These are phyloP conservation scores for Acer yangbiense DNA, from an alignment of 345 rosid species.

Conservation along the genomic window DNA sequence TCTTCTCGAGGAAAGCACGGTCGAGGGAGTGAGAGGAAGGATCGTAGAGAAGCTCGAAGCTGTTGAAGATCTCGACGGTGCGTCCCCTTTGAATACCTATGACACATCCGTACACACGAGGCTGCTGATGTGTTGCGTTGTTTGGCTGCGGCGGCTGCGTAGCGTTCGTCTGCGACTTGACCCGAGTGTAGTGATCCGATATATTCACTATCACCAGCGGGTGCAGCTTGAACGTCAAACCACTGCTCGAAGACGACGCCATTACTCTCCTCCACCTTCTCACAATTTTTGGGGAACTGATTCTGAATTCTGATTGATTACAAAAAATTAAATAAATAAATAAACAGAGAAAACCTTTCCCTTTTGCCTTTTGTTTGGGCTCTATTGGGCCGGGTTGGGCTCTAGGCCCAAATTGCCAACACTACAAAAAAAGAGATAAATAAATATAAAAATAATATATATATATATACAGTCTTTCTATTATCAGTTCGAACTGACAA, in stretches of 20 bases:
- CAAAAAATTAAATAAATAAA: too few relatives aligned
- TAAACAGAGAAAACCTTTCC: too few relatives aligned
- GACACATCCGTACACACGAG: constrained; percentile 91
- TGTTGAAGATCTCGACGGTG: constrained; percentile 94
- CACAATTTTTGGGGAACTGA: too few relatives aligned
- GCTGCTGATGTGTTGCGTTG: constrained; percentile 34
- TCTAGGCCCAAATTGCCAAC: too few relatives aligned
- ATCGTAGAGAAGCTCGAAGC: constrained; percentile 91
- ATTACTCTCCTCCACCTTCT: constrained; percentile 27
- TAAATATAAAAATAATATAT: not conserved
- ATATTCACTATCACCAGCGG: constrained; percentile 92
- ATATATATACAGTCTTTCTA: not conserved
- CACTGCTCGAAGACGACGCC: constrained; percentile 96
- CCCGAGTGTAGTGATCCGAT: constrained; percentile 92
- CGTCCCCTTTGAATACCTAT: constrained; percentile 93
- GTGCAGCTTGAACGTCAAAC: constrained; percentile 94
- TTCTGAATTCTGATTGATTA: too few relatives aligned
- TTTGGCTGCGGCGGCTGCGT: not conserved
- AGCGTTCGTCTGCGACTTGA: constrained; percentile 75
- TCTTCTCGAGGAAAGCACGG: constrained; percentile 89
- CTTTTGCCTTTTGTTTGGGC: too few relatives aligned
- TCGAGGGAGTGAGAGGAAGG: constrained; percentile 67
- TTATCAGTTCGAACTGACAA: too few relatives aligned
- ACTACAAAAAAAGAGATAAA: not conserved
- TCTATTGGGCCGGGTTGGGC: too few relatives aligned